A percentile compares a stretch with the other conserved stretches of the same genome.
Conservation (phyloP, 1,284 basidiomycete genomes). For the Agaricales sp. region DNA sequence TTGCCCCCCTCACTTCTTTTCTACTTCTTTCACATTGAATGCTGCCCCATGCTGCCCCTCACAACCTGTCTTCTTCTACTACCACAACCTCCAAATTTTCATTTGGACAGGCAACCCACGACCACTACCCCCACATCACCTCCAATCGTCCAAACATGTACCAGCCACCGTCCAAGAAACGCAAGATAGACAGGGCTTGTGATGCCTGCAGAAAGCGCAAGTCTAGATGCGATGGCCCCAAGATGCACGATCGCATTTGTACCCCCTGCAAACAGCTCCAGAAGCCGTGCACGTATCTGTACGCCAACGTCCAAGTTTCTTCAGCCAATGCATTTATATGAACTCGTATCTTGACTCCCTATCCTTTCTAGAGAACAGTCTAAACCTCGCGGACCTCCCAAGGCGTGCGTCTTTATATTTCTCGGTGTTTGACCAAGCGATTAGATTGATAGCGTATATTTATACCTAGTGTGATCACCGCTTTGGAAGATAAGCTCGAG, state of each 20-base stretch:
- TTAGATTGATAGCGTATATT: slow-evolving; percentile 8
- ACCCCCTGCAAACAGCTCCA: slow-evolving; percentile 61
- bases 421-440: too few relatives aligned
- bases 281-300: slow-evolving; percentile 68
- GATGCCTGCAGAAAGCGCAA: slow-evolving; percentile 60
- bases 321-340: slow-evolving; percentile 5
- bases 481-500: slow-evolving; percentile 68
- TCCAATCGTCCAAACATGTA: slow-evolving; percentile 5
- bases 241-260: slow-evolving; percentile 49
- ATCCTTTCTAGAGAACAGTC: slow-evolving; percentile 48
- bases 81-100: neutral
- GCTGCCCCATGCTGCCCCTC: slow-evolving; percentile 10
- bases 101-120: neutral
- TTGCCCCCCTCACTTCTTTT: too few relatives aligned
- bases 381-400: slow-evolving; percentile 75
- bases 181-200: slow-evolving; percentile 60
- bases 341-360: slow-evolving; percentile 8
- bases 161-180: slow-evolving; percentile 27
- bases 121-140: neutral
- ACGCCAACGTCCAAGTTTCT: slow-evolving; percentile 18
- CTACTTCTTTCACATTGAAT: too few relatives aligned
- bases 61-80: too few relatives aligned
- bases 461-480: slow-evolving; percentile 54
- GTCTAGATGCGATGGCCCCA: slow-evolving; percentile 61
- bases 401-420: slow-evolving; percentile 44